Conservation (phyloP, 202 grass and related monocot species). For the Bolboschoenoplectus hybrid region DNA sequence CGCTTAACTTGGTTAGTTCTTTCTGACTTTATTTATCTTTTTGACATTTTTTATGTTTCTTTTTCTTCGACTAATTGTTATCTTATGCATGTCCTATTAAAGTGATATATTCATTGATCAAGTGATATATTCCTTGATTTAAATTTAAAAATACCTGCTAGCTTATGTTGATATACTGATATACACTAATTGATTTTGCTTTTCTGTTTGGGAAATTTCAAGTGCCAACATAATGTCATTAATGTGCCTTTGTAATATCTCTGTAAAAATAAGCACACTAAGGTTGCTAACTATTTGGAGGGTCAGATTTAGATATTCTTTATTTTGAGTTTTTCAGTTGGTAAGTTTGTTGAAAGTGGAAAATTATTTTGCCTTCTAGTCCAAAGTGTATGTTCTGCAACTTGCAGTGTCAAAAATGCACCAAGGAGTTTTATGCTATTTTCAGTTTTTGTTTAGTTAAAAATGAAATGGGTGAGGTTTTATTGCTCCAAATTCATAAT, state of each 20-base stretch:
- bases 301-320: background rate
- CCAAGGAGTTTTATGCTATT: background rate
- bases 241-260: background rate
- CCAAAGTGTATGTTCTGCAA: background rate
- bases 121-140: background rate
- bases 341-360: background rate
- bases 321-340: background rate
- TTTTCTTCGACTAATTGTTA: background rate
- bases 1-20: conserved; percentile 23
- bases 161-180: background rate
- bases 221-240: background rate
- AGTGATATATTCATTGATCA: background rate
- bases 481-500: background rate
- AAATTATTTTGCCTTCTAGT: background rate
- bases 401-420: background rate
- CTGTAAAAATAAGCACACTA: background rate
- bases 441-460: conserved; percentile 1
- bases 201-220: background rate
- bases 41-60: background rate
- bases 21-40: background rate
- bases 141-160: background rate
- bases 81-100: background rate
- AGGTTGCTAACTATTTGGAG: background rate
- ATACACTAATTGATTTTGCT: background rate
- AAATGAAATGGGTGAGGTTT: background rate